Conservation (phyloP, 805 yeast genomes). For the Kazachstania kunashirensis region DNA sequence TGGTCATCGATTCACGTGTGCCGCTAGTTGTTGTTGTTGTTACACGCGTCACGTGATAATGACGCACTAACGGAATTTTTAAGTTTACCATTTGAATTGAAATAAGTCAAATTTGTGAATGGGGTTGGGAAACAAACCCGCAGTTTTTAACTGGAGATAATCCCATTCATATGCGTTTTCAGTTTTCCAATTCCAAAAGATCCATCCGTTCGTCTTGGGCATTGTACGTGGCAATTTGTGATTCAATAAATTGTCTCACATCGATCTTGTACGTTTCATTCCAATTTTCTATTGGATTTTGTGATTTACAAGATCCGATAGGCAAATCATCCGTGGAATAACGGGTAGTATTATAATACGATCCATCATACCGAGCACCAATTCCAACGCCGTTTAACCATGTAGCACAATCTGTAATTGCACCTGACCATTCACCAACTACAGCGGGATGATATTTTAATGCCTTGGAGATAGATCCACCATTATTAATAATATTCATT, state of each 20-base stretch:
- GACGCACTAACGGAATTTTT: slow-evolving; percentile 10
- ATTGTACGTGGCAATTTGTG: slow-evolving; percentile 47
- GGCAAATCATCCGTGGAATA: slow-evolving; percentile 11
- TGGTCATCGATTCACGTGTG: too few species aligned
- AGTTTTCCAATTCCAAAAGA: slow-evolving; percentile 65
- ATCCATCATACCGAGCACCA: slow-evolving; percentile 54
- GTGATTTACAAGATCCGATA: slow-evolving; percentile 37
- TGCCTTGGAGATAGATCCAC: slow-evolving; percentile 22
- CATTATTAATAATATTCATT: slow-evolving; percentile 28
- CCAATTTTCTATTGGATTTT: slow-evolving; percentile 34
- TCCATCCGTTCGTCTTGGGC: slow-evolving; percentile 46
- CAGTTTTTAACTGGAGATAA: slow-evolving; percentile 38
- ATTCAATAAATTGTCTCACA: slow-evolving; percentile 48
- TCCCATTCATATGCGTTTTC: slow-evolving; percentile 64
- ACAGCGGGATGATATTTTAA: slow-evolving; percentile 39
- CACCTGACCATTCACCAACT: slow-evolving; percentile 66
- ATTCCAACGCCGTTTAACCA: slow-evolving; percentile 64
- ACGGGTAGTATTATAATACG: slow-evolving; percentile 27
- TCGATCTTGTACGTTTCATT: slow-evolving; percentile 32
- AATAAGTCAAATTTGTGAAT: slow-evolving; percentile 43
- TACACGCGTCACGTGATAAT: slow-evolving; percentile 9
- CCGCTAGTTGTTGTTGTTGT: background rate
- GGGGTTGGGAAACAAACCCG: slow-evolving; percentile 57
- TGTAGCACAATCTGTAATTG: slow-evolving; percentile 57
- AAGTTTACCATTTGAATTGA: slow-evolving; percentile 17